Evolutionary conservation across 441 rosid genomes (phyloP), one percentile per base, ranked within the genome.

Genomic region (Geranium incanum): DNA sequence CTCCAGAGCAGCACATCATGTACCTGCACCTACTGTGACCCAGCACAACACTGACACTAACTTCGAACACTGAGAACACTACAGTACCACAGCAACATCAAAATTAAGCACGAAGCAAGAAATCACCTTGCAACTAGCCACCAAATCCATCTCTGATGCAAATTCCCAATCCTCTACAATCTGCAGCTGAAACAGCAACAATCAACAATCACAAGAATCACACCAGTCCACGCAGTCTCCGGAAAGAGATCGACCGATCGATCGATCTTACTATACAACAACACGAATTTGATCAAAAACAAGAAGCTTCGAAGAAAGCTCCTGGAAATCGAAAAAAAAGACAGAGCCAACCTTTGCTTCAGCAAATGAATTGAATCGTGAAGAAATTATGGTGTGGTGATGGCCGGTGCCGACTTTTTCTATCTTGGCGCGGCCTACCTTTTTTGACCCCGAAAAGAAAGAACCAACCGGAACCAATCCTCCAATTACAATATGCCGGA

Each of bases 111-210:
- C 21, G 59, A 11, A 41, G 9, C 60, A 12, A 23, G 18, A 43
- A 45, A 45, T 39, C 68, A 94, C 97, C 97, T 89, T 89, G 85
- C 97, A 94, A 69, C 79, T 81, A 70, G 84, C 73, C 13, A 79
- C 86, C 86, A 87, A 86, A 90, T 94, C 98, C 98, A 94, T 94
- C 67, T 78, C 74, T 64, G 48, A 0, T 69, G 63, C 66, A 64
- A 50, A 65, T 74, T 66, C 67, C 72, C 11, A 16, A 65, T 77
- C 60, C 78, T 72, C 71, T 70, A 79, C 62, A 63, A 72, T 71
- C 76, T 33, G 68, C 15, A 65, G 71, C 72, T 67, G 78, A 74
- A 71, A 72, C 78, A 76, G 73, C 75, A 72, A 55, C 37, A 68
- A 78, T 75, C 71, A 73, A 72, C 60, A 68, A 68, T 74, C 72